These are phyloP conservation scores for Alternaria tenuissima DNA, from an alignment of 2,329 filamentous ascomycete genomes.

Conservation along the genomic window DNA sequence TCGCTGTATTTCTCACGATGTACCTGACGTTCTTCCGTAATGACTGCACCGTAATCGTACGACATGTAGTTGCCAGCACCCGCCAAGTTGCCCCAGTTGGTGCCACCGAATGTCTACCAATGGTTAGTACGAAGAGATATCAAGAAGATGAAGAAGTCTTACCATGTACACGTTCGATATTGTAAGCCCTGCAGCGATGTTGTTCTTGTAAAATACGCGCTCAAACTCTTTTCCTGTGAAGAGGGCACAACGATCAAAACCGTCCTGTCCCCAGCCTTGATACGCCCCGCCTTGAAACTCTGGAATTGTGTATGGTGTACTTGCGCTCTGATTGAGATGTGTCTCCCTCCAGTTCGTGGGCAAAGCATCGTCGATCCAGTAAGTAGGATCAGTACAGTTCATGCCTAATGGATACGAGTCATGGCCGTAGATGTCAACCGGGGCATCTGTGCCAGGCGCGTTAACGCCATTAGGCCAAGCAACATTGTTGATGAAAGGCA, in stretches of 20 bases:
- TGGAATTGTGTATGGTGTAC: conserved; percentile 67
- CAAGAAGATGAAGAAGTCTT: background rate
- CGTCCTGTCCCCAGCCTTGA: conserved; percentile 75
- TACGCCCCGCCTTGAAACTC: conserved; percentile 74
- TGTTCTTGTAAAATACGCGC: conserved; percentile 79
- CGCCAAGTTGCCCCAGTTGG: conserved; percentile 82
- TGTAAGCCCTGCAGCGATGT: conserved; percentile 68
- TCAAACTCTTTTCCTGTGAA: conserved; percentile 76
- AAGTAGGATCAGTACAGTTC: conserved; percentile 65
- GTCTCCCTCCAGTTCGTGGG: conserved; percentile 62
- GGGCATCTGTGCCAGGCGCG: conserved; percentile 65
- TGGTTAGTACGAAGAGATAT: conserved; percentile 3
- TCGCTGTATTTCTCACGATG: conserved; percentile 78
- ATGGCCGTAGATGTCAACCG: conserved; percentile 70
- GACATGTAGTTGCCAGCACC: conserved; percentile 64
- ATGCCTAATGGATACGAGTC: conserved; percentile 70
- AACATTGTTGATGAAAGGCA: conserved; percentile 79
- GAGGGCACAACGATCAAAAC: conserved; percentile 70
- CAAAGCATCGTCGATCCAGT: conserved; percentile 64
- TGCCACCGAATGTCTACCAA: conserved; percentile 70
- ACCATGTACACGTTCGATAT: conserved; percentile 77
- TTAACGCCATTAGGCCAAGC: conserved; percentile 66
- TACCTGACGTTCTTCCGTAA: conserved; percentile 73
- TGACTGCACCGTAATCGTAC: conserved; percentile 68
- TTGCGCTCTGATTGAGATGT: conserved; percentile 67